phyloP scores from a whole-genome alignment of 306 rosid species.

The Ochetophila trinervis region DNA sequence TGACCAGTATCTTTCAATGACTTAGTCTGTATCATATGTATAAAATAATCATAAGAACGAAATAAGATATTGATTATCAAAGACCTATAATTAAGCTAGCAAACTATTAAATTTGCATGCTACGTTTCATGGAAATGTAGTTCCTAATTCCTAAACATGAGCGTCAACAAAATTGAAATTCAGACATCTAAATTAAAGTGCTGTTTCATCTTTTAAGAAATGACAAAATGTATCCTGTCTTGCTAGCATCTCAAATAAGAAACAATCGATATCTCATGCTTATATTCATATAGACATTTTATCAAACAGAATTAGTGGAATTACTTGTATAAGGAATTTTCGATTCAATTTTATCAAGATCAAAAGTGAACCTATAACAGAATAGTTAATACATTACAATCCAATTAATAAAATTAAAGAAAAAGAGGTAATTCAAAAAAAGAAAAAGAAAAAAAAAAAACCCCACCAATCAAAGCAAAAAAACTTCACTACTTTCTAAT shows the following conservation, averaged over 20 bases:
- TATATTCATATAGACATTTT: background rate
- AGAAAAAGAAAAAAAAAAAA: too few relatives aligned
- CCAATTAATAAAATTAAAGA: too few relatives aligned
- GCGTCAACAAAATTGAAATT: too few relatives aligned
- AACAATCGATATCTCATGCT: background rate
- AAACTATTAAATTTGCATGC: background rate
- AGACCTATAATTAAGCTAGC: background rate
- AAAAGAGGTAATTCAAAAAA: too few relatives aligned
- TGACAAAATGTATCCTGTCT: too few relatives aligned
- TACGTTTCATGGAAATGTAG: background rate
- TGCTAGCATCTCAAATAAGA: too few relatives aligned
- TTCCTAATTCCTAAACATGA: background rate
- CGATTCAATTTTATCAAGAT: background rate
- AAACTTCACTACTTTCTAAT: background rate
- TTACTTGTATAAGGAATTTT: background rate
- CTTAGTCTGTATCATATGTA: slow-evolving; percentile 52
- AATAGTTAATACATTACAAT: background rate
- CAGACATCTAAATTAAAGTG: too few relatives aligned
- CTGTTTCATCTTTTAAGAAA: too few relatives aligned
- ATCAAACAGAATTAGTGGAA: background rate
- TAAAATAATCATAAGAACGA: background rate
- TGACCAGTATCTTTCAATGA: slow-evolving; percentile 47
- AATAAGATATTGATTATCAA: background rate
- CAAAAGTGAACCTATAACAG: slow-evolving; percentile 1
- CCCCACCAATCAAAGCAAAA: background rate